Conservation (phyloP, 1,284 basidiomycete genomes). For the Butyriboletus regius region DNA sequence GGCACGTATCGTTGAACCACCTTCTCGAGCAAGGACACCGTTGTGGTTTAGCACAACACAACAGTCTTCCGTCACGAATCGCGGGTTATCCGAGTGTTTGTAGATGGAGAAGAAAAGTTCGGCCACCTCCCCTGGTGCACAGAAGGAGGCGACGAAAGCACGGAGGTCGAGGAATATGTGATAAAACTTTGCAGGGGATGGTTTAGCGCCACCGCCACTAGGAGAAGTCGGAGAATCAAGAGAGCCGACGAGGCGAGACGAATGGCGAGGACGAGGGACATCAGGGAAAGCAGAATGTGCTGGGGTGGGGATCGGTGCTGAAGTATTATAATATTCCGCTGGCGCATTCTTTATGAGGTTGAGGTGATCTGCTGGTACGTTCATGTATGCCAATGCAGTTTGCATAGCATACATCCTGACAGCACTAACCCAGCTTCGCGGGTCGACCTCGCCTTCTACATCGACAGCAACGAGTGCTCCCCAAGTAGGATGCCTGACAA, state of each 20-base stretch:
- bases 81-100: slow-evolving; percentile 66
- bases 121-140: slow-evolving; percentile 81
- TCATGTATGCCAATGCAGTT: slow-evolving; percentile 73
- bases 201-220: slow-evolving; percentile 26
- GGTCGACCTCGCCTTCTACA: slow-evolving; percentile 67
- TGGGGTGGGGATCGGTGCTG: slow-evolving; percentile 49
- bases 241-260: slow-evolving; percentile 46
- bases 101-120: slow-evolving; percentile 94
- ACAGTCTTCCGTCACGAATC: slow-evolving; percentile 92
- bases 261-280: slow-evolving; percentile 39
- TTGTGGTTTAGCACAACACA: slow-evolving; percentile 87
- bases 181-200: slow-evolving; percentile 64
- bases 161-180: slow-evolving; percentile 85
- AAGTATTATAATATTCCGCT: slow-evolving; percentile 37
- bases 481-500: slow-evolving; percentile 88
- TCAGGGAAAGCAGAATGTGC: slow-evolving; percentile 65
- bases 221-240: slow-evolving; percentile 30
- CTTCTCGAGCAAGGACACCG: slow-evolving; percentile 74
- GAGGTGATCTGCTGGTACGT: slow-evolving; percentile 44
- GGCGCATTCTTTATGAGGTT: slow-evolving; percentile 31
- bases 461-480: slow-evolving; percentile 83
- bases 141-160: slow-evolving; percentile 85
- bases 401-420: slow-evolving; percentile 87
- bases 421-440: slow-evolving; percentile 74
- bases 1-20: slow-evolving; percentile 47